Percentiles rank a stretch among this genome's conserved stretches.
These are phyloP conservation scores for Fomitopsis palustris DNA, from an alignment of 1,284 basidiomycete species.

Conservation along the genomic window DNA sequence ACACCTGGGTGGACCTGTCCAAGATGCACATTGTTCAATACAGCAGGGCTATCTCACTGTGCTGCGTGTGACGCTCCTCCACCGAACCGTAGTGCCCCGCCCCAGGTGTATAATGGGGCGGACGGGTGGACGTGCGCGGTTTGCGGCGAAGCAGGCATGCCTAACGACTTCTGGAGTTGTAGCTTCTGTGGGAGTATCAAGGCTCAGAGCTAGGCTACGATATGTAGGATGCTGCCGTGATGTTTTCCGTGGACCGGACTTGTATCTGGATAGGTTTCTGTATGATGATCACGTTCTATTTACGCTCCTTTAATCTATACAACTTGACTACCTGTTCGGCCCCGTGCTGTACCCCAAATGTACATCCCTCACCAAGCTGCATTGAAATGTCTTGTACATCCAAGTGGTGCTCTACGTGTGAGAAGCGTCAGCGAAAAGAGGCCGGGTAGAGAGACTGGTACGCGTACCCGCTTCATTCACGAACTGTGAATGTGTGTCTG, in stretches of 20 bases:
- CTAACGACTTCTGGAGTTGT: slow-evolving; percentile 74
- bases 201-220: slow-evolving; percentile 16
- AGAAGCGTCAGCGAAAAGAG: neutral
- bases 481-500: slow-evolving; percentile 39
- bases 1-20: slow-evolving; percentile 57
- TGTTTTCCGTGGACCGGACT: too few species aligned
- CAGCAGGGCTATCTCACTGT: slow-evolving; percentile 47
- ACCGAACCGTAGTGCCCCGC: slow-evolving; percentile 30
- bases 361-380: neutral
- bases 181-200: slow-evolving; percentile 68
- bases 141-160: slow-evolving; percentile 64
- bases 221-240: neutral
- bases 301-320: neutral
- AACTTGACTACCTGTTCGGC: neutral
- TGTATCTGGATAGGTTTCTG: neutral
- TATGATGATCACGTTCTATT: neutral
- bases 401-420: slow-evolving; percentile 2
- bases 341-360: neutral
- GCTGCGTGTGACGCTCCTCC: slow-evolving; percentile 56
- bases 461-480: slow-evolving; percentile 34
- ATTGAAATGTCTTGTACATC: neutral
- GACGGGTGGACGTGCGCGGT: slow-evolving; percentile 64
- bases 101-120: slow-evolving; percentile 8
- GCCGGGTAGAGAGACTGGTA: neutral
- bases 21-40: slow-evolving; percentile 72